Base-by-base conservation (phyloP, 164 flowering plant species). In the Nymphaea thermarum region DNA sequence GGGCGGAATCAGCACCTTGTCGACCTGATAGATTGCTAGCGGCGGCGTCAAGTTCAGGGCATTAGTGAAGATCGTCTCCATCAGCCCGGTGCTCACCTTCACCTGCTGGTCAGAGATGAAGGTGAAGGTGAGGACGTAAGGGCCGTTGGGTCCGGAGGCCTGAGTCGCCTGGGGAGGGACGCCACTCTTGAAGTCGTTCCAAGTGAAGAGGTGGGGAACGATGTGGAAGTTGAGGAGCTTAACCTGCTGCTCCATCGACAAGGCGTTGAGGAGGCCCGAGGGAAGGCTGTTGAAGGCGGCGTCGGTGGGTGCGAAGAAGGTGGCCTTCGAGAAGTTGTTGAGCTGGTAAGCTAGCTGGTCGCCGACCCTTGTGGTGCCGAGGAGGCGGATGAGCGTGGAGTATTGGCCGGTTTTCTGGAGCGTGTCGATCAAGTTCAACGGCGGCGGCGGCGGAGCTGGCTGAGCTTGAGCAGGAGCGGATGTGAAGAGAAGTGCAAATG, bases 231-330 rank as follows among this genome's bases (percentile, higher is more conserved):
- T 78, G 1, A 91, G 25, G 12, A 93, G 87, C 60, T 82, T 77
- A 0, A 82, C 84, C 67, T 91, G 82, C 57, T 91, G 70, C 65
- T 86, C 84, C 6, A 4, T 2, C 1, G 75, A 3, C 16, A 93
- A 86, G 59, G 43, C 62, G 77, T 89, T 88, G 5, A 91, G 70
- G 11, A 87, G 66, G 0, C 98, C 96, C 2, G 86, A 4, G 62
- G 78, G 74, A 67, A 93, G 91, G 78, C 70, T 84, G 70, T 70
- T 70, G 87, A 93, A 90, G 65, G 94, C 98, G 67, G 84, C 87
- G 68, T 93, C 96, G n/a, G 96, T 89, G 1, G 97, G 97, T 12
- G 96, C 97, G 25, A 93, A 77, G 17, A 91, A 72, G 4, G 96
- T 89, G 74, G 91, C 18, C n/a, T 97, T 97, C n/a, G 85, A 78